These are phyloP conservation scores for Blastomyces silverae DNA, from an alignment of 2,329 filamentous ascomycete species.

Conservation along the genomic window DNA sequence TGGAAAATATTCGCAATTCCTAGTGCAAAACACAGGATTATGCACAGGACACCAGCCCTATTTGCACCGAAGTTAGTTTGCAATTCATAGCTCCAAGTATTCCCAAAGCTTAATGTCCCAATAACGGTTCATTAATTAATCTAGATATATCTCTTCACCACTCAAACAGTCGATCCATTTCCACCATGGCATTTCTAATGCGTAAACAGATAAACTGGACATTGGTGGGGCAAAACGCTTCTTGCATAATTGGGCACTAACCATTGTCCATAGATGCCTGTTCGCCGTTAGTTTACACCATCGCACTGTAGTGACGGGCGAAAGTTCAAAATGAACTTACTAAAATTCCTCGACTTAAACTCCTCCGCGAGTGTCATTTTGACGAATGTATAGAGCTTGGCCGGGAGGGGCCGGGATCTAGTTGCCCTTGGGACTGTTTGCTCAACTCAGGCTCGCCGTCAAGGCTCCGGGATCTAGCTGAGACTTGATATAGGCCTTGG, in stretches of 20 bases:
- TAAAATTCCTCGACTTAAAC: slow-evolving; percentile 60
- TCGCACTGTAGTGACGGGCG: slow-evolving; percentile 14
- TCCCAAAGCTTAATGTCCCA: neutral
- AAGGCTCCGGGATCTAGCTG: neutral
- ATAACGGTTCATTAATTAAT: neutral
- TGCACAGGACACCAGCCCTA: slow-evolving; percentile 52
- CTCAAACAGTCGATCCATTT: neutral
- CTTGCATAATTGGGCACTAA: slow-evolving; percentile 32
- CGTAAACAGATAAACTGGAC: no score
- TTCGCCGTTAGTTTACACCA: slow-evolving; percentile 12
- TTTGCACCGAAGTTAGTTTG: neutral
- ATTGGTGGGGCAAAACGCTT: no score
- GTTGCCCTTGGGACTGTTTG: neutral
- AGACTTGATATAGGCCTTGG: neutral
- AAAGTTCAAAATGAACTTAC: slow-evolving; percentile 40
- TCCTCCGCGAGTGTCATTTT: slow-evolving; percentile 53
- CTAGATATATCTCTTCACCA: neutral
- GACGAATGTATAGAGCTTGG: slow-evolving; percentile 1
- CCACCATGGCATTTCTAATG: neutral
- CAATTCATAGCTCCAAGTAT: neutral
- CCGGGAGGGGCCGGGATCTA: neutral
- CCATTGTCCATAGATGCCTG: slow-evolving; percentile 65
- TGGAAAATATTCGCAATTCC: slow-evolving; percentile 64
- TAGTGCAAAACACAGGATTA: slow-evolving; percentile 59
- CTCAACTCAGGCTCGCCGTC: neutral